Evolutionary conservation across 2,329 filamentous ascomycete species (phyloP), one percentile per base, ranked within the genome.

Genomic region (Fonsecaea nubica): DNA sequence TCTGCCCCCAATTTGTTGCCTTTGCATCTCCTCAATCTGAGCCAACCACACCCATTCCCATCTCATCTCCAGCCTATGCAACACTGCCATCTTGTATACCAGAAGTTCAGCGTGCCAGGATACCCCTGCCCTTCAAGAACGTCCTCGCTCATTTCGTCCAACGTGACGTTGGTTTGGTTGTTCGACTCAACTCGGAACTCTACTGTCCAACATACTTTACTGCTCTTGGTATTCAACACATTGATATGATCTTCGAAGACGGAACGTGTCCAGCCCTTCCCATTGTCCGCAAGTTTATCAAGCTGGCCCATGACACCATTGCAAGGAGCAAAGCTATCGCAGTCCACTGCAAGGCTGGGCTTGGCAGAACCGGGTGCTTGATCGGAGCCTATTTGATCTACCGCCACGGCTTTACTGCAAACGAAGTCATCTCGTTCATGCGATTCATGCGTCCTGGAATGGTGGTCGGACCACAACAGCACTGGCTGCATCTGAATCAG

Each of bases 231-330:
- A 98, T 99, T 75, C 90, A 93, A 74, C 95, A 99, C 77, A 84
- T 98, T 48, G 95, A 99, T 81, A 99, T 99, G 95, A 98, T 99
- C 75, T 99, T 99, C 76, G 95, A 98, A 75, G 95, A 99, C 74
- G 95, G 95, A 71, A 99, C 95, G 3, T 99, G 95, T 78, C 95
- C 95, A 25, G 89, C 92, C 1, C 83, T 99, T 60, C 87, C 87
- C 18, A 89, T 93, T n/a, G 95, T 99, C 33, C 89, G 92, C 72
- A 93, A 93, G 77, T 99, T 99, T 77, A 94, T 99, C 78, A 92
- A 92, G 72, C 85, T 99, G 66, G 93, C 95, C 0, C 95, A 98
- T 76, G 91, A 96, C 76, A 97, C 91, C 80, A 99, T 99, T 75
- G 93, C 90, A 0, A 92, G 91, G 81, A 92, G 93, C 80, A 93